A percentile compares a stretch with the other conserved stretches of the same genome.
Conservation (phyloP, 805 yeast genomes). For the Candida gorgasii region DNA sequence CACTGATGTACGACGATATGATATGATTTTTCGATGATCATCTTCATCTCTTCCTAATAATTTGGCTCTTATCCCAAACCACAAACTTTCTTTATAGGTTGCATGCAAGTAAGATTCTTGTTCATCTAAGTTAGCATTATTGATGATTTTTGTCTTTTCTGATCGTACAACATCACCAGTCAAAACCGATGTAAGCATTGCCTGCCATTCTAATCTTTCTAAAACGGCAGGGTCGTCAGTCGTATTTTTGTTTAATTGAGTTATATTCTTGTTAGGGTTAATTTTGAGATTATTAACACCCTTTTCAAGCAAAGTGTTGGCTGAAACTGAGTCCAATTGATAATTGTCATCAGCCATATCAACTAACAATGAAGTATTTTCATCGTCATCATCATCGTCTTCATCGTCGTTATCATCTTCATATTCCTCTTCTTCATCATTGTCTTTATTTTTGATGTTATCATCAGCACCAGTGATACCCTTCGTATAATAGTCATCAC, state of each 20-base stretch:
- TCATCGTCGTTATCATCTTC: conserved; percentile 26
- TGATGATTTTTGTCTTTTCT: conserved; percentile 77
- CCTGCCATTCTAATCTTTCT: conserved; percentile 94
- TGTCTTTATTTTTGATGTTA: conserved; percentile 22
- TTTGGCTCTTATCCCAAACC: conserved; percentile 88
- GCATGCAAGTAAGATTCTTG: conserved; percentile 54
- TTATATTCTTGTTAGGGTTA: conserved; percentile 33
- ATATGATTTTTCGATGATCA: conserved; percentile 70
- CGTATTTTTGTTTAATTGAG: conserved; percentile 37
- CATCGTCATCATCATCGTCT: conserved; percentile 24
- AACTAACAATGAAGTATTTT: conserved; percentile 33
- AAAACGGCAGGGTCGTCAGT: conserved; percentile 49
- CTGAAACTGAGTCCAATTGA: conserved; percentile 48
- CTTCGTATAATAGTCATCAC: conserved; percentile 72
- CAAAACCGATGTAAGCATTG: conserved; percentile 84
- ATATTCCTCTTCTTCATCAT: conserved; percentile 28
- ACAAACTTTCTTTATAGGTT: conserved; percentile 67
- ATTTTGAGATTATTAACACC: conserved; percentile 25
- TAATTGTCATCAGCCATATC: conserved; percentile 45
- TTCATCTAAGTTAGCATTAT: conserved; percentile 40
- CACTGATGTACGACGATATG: conserved; percentile 68
- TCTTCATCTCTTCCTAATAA: conserved; percentile 76
- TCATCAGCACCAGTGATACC: conserved; percentile 51
- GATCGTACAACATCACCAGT: conserved; percentile 94
- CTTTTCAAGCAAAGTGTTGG: conserved; percentile 37